Base-by-base conservation (phyloP, 345 rosid genomes). In the Eucalyptus leucophloia region DNA sequence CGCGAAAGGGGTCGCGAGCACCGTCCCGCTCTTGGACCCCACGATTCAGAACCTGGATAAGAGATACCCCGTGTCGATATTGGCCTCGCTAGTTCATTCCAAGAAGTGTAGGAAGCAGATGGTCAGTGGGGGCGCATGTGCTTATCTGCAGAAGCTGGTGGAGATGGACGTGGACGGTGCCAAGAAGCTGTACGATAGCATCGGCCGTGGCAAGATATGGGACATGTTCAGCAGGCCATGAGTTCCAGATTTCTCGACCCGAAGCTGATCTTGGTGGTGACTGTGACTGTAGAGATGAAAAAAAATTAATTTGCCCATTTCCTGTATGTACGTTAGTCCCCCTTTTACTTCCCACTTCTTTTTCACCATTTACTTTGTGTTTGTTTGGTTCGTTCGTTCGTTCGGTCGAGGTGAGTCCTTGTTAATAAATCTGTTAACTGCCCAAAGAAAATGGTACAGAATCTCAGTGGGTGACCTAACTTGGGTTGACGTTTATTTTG, bases 81-180 rank as follows among this genome's bases (percentile, higher is more conserved):
- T 98, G 94, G 92, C 95, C 17, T 92, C 94, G 83, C 94, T 98
- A 82, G 93, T 92, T n/a, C 95, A 93, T 91, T 95, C 94, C 86
- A 95, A 91, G 89, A 96, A 94, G 90, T 96, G 97, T 72, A 94
- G 95, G 94, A 98, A 95, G 89, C 97, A 92, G 92, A 96, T 98
- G 90, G 93, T 96, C 88, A 94, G 94, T 34, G 94, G 95, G 15
- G 97, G 98, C 56, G 99, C 99, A 88, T 91, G 93, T 91, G 88
- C 90, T 87, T 92, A 96, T 91, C 89, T 98, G 94, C 97, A 93
- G 92, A 96, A 95, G 92, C 96, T 98, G 67, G 95, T 92, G 62
- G 97, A 95, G 87, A 93, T 94, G 94, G 96, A 97, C 58, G 92
- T 95, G 53, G 97, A 95, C 86, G 99, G 99, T 24, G 94, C 99